These are phyloP conservation scores for Aspergillus biplanus DNA, from an alignment of 495 filamentous ascomycete species.

Conservation along the genomic window DNA sequence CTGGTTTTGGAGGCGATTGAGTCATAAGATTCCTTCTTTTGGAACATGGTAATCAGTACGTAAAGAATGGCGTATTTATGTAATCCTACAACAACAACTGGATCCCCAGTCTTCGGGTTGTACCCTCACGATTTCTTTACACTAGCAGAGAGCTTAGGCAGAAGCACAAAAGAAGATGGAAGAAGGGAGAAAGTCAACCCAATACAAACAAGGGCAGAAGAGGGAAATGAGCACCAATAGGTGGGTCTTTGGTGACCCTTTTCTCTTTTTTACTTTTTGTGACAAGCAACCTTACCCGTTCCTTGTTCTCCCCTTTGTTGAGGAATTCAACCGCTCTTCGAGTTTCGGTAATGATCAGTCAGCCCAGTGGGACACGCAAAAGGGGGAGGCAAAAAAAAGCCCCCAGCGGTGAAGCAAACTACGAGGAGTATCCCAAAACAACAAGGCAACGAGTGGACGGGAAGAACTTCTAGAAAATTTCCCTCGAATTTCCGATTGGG, in stretches of 20 bases:
- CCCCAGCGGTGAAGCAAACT: constrained; percentile 20
- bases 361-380: constrained; percentile 24
- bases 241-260: constrained; percentile 4
- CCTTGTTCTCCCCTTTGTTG: constrained; percentile 8
- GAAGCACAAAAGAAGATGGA: background rate
- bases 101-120: background rate
- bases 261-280: constrained; percentile 3
- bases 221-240: background rate
- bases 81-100: background rate
- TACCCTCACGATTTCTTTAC: background rate
- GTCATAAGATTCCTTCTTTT: background rate
- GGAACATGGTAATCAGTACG: background rate
- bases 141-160: constrained; percentile 6
- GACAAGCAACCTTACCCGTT: background rate
- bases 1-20: background rate
- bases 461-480: constrained; percentile 52
- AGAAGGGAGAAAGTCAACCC: constrained; percentile 1
- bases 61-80: background rate
- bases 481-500: constrained; percentile 44
- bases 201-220: background rate
- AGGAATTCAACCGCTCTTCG: constrained; percentile 4
- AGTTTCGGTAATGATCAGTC: constrained; percentile 21
- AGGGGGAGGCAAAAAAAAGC: constrained; percentile 24
- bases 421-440: background rate
- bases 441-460: constrained; percentile 31